Conservation (phyloP, 176 grass and related monocot species). For the Puya raimondii region DNA sequence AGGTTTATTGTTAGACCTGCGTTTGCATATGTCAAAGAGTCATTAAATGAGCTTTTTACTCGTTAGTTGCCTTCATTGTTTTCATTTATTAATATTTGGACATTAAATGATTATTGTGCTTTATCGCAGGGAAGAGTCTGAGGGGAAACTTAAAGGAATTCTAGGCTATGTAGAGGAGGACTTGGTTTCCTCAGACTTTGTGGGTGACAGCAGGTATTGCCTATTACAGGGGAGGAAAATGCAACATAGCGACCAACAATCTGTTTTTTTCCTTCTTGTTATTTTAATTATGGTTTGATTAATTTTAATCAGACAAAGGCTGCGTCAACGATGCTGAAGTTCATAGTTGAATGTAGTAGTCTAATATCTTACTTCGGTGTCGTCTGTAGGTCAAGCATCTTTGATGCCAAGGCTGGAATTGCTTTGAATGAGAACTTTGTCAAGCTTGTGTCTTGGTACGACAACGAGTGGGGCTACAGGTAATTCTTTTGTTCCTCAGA, state of each 20-base stretch:
- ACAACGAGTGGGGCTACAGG: slow-evolving; percentile 76
- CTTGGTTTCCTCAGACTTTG: neutral
- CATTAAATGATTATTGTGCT: neutral
- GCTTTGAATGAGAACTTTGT: slow-evolving; percentile 49
- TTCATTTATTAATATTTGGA: no score
- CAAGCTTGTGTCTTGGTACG: slow-evolving; percentile 57
- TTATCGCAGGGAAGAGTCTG: neutral
- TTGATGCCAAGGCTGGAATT: slow-evolving; percentile 55
- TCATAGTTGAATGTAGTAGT: no score
- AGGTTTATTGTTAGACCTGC: no score
- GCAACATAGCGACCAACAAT: neutral
- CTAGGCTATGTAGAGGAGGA: neutral
- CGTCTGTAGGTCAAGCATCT: slow-evolving; percentile 45
- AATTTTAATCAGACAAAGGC: neutral
- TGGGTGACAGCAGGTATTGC: neutral
- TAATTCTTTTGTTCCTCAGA: slow-evolving; percentile 1
- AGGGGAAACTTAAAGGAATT: neutral
- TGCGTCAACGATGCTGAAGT: no score
- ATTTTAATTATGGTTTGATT: neutral
- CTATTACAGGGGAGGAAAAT: neutral
- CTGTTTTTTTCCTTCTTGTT: neutral
- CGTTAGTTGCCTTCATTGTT: no score
- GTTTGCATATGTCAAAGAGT: no score
- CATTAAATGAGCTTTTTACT: neutral
- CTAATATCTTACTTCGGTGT: neutral